Conservation (phyloP, 495 filamentous ascomycete genomes). For the Lasiosphaeria ovina region DNA sequence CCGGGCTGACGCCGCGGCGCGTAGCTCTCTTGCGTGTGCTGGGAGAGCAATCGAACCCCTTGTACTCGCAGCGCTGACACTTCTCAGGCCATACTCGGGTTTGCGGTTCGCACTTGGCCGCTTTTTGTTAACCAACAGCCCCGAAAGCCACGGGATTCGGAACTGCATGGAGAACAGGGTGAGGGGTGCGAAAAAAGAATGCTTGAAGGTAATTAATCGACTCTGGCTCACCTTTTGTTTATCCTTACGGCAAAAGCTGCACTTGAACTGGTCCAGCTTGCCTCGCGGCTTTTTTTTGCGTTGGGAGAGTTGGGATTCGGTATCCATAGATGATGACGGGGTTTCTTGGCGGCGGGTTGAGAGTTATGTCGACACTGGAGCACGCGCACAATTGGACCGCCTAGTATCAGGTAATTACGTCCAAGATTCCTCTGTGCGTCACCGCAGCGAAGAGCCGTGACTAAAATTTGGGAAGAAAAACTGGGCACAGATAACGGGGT, state of each 20-base stretch:
- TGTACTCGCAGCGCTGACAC: not conserved
- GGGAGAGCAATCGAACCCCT: not conserved
- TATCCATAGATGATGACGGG: not conserved
- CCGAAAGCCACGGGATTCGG: too few relatives aligned
- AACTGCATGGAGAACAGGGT: too few relatives aligned
- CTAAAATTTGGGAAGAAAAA: too few relatives aligned
- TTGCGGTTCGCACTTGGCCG: not conserved
- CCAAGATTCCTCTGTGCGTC: too few relatives aligned
- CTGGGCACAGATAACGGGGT: too few relatives aligned
- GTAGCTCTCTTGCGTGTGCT: not conserved
- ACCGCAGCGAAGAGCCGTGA: too few relatives aligned
- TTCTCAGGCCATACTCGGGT: not conserved
- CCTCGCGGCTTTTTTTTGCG: not conserved
- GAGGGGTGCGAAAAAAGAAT: too few relatives aligned
- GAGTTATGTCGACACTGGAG: not conserved
- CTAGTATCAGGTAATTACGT: too few relatives aligned
- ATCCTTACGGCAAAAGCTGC: not conserved
- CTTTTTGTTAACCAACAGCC: not conserved
- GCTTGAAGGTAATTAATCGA: not conserved
- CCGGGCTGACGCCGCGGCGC: not conserved
- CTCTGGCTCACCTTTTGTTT: not conserved
- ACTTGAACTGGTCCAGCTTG: not conserved
- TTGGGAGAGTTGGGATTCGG: not conserved
- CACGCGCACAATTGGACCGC: too few relatives aligned
- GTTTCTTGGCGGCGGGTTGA: not conserved